Base-by-base conservation (phyloP, 305 asterid genomes). In the Fraxinus dipetala region DNA sequence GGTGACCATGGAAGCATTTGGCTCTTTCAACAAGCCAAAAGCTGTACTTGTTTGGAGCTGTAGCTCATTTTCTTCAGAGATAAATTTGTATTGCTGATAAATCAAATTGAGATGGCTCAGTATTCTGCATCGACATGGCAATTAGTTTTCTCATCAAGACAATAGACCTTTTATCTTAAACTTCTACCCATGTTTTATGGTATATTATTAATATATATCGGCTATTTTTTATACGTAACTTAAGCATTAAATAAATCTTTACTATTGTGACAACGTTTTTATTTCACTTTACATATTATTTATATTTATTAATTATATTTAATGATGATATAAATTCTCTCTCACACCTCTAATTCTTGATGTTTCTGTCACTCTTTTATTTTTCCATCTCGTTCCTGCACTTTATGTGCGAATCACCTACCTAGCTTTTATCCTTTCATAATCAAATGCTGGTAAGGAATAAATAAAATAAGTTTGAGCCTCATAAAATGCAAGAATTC, bases 111-210 rank as follows among this genome's bases (percentile, higher is more conserved):
- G 61, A 6, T 2, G 20, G 40, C 38, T 24, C 61, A 10, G 48
- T 40, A 43, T 67, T 80, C 79, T 35, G 59, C 83, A 54, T 35
- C 32, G 40, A 61, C 43, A 14, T 6, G 4, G 24, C 16, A 26
- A 72, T 45, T n/a, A 28, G 63, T 6, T 22, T 45, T 80, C 32
- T 40, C 24, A 65, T 74, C 78, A 84, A 72, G 65, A 26, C 75
- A 56, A 34, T 51, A 30, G 45, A 51, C 28, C 11, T 51, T 80
- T 69, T 76, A 43, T 26, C 40, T 30, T 80, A 13, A 75, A 74
- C 24, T 51, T 61, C 56, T 73, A 35, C 69, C 24, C 20, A 13
- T 54, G 70, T 31, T 75, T 56, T 59, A 26, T 78, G 18, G 75
- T 77, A 79, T 59, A 72, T 11, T 79, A 40, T 45, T 59, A 24